Evolutionary conservation across 108 stramenopile species (phyloP).

Genomic region (Epipyxis sp.): DNA sequence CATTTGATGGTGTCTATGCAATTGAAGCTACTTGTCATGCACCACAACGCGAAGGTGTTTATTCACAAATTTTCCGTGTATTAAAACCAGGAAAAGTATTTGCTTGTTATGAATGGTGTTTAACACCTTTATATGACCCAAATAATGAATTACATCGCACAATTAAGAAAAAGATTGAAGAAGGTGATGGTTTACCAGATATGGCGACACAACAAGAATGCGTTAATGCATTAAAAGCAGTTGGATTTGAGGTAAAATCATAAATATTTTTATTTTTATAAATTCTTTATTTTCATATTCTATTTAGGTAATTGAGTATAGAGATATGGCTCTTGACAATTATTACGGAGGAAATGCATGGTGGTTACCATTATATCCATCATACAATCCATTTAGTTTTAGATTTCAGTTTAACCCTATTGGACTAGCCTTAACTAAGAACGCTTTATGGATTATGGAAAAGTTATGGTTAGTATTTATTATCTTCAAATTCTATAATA

Average conservation of each 20-base stretch:
- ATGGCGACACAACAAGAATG: constrained; percentile 62
- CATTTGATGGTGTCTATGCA: constrained; percentile 80
- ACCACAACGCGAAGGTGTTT: constrained; percentile 68
- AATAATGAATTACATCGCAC: constrained; percentile 60
- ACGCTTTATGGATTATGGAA: constrained; percentile 64
- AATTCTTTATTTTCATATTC: constrained; percentile 6
- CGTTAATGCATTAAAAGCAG: constrained; percentile 60
- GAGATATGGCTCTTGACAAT: constrained; percentile 65
- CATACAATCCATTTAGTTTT: constrained; percentile 76
- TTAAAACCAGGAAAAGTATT: constrained; percentile 76
- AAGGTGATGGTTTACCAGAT: constrained; percentile 82
- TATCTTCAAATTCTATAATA: constrained; percentile 7
- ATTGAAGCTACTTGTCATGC: constrained; percentile 92
- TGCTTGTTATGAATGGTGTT: constrained; percentile 84
- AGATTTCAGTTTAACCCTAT: constrained; percentile 83
- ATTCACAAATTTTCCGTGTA: constrained; percentile 69
- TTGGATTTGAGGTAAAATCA: constrained; percentile 24
- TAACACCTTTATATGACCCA: constrained; percentile 76
- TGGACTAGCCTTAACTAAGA: constrained; percentile 62
- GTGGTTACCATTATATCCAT: constrained; percentile 69
- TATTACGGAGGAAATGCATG: constrained; percentile 56
- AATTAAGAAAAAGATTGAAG: constrained; percentile 80
- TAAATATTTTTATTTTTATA: too few species aligned
- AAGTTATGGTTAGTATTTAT: constrained; percentile 37
- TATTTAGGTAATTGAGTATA: constrained; percentile 63